Percentiles rank a stretch among this genome's conserved stretches.
Conservation (phyloP, 208 protist genomes). For the Trypanosoma boissoni region DNA sequence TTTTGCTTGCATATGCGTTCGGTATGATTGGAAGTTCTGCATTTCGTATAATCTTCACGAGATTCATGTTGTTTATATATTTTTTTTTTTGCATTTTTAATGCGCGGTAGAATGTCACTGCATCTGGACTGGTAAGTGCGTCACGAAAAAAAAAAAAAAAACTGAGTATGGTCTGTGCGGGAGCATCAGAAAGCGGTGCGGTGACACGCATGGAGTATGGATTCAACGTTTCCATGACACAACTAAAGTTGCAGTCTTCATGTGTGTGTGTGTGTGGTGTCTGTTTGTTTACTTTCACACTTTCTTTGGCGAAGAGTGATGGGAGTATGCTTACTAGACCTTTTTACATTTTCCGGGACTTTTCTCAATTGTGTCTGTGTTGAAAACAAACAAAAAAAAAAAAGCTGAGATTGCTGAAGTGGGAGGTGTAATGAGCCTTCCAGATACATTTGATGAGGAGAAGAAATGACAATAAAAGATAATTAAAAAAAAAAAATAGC, state of each 20-base stretch:
- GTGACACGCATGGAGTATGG: constrained; percentile 41
- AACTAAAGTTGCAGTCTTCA: constrained; percentile 41
- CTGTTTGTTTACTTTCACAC: constrained; percentile 39
- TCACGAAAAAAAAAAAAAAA: too few species aligned
- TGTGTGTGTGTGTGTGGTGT: constrained; percentile 65
- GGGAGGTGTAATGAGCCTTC: too few species aligned
- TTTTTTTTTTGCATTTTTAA: too few species aligned
- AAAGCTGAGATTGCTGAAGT: too few species aligned
- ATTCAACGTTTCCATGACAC: constrained; percentile 80
- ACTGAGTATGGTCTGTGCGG: constrained; percentile 45
- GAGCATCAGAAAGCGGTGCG: constrained; percentile 55
- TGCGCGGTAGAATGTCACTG: too few species aligned
- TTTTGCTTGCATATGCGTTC: background rate
- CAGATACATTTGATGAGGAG: constrained; percentile 72
- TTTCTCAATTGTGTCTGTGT: constrained; percentile 75
- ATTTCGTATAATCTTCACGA: too few species aligned
- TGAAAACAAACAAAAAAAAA: constrained; percentile 12
- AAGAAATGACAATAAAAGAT: too few species aligned
- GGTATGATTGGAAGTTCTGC: too few species aligned
- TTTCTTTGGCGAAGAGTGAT: constrained; percentile 47
- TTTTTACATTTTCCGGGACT: constrained; percentile 70
- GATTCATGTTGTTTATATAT: too few species aligned
- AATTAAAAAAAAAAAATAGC: constrained; percentile 80
- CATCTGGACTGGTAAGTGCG: too few species aligned
- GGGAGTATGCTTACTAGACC: constrained; percentile 80